A percentile compares a stretch with the other conserved stretches of the same genome.
These are phyloP conservation scores for Epichloe sylvatica DNA, from an alignment of 2,329 filamentous ascomycete genomes.

Conservation along the genomic window DNA sequence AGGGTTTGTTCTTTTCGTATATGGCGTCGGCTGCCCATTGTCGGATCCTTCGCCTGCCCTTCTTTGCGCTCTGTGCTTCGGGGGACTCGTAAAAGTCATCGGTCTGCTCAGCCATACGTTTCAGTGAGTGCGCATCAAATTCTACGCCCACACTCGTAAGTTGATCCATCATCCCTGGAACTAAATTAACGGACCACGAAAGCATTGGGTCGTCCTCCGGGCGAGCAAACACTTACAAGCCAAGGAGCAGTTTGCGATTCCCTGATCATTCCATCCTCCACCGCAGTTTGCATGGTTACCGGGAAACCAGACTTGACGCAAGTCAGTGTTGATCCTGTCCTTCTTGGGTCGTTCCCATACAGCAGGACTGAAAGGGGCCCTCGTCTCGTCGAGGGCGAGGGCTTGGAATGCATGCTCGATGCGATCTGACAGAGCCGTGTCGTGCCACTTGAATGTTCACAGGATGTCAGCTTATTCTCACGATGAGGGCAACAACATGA, in stretches of 20 bases:
- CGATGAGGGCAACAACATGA: too few relatives aligned
- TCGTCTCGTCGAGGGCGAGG: constrained; percentile 42
- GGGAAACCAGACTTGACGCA: constrained; percentile 51
- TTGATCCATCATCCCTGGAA: constrained; percentile 42
- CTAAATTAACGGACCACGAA: background rate
- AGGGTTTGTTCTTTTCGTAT: constrained; percentile 31
- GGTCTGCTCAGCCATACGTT: constrained; percentile 25
- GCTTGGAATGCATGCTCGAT: constrained; percentile 47
- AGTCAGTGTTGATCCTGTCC: constrained; percentile 26
- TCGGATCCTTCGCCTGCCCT: constrained; percentile 4
- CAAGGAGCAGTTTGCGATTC: constrained; percentile 26
- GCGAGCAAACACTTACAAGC: constrained; percentile 20
- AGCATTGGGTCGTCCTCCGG: background rate
- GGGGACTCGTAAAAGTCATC: constrained; percentile 18
- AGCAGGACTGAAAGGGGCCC: constrained; percentile 39
- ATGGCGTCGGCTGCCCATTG: constrained; percentile 36
- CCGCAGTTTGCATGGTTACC: constrained; percentile 59
- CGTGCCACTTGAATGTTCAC: constrained; percentile 35
- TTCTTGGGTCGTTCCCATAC: constrained; percentile 35
- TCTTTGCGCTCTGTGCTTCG: constrained; percentile 5
- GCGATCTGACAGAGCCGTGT: constrained; percentile 36
- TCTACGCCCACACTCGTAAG: constrained; percentile 36
- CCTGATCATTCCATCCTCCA: constrained; percentile 47
- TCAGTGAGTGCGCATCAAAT: constrained; percentile 29
- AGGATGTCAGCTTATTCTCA: constrained; percentile 17